phyloP scores from a whole-genome alignment of 306 rosid genomes.

The Cucurbita maxima region DNA sequence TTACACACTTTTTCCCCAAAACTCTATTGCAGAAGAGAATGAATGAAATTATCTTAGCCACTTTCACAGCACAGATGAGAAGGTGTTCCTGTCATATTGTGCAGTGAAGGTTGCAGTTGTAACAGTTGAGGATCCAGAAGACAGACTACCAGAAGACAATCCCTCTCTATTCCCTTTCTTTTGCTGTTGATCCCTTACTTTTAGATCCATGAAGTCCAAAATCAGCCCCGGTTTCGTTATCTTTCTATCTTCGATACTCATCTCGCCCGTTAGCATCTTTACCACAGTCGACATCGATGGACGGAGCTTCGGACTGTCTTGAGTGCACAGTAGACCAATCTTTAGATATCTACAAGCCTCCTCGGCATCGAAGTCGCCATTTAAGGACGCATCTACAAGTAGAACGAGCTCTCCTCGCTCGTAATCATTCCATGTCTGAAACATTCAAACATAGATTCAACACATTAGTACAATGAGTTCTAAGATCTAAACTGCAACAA shows the following conservation, averaged over 20 bases:
- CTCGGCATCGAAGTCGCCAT: slow-evolving; percentile 63
- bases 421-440: slow-evolving; percentile 64
- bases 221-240: slow-evolving; percentile 79
- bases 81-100: slow-evolving; percentile 20
- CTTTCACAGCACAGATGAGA: slow-evolving; percentile 1
- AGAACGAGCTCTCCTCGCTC: slow-evolving; percentile 48
- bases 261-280: slow-evolving; percentile 66
- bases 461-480: not conserved
- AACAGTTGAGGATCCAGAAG: slow-evolving; percentile 35
- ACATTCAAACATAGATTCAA: not conserved
- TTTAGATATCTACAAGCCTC: slow-evolving; percentile 66
- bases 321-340: slow-evolving; percentile 88
- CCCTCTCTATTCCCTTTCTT: slow-evolving; percentile 2
- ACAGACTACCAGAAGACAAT: slow-evolving; percentile 13
- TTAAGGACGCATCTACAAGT: slow-evolving; percentile 43
- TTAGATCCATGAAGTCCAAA: slow-evolving; percentile 78
- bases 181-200: slow-evolving; percentile 23
- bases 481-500: not conserved
- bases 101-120: slow-evolving; percentile 28
- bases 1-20: not conserved
- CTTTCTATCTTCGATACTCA: slow-evolving; percentile 18
- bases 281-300: slow-evolving; percentile 90
- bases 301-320: slow-evolving; percentile 62
- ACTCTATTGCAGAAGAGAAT: not conserved
- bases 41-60: not conserved